phyloP scores from a whole-genome alignment of 208 protist species.

The Wallacemonas sp. region DNA sequence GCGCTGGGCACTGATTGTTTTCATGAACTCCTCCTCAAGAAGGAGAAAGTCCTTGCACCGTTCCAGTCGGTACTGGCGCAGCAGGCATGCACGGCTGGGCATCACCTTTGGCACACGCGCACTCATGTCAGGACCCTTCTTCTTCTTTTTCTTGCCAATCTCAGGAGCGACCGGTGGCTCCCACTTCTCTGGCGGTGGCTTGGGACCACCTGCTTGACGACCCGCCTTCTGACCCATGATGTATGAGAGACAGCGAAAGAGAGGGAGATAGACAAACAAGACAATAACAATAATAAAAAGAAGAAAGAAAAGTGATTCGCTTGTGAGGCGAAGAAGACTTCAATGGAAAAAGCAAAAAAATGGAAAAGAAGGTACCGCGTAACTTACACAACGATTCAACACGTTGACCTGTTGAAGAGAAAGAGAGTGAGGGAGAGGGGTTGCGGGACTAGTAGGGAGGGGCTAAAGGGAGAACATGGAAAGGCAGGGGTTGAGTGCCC shows the following conservation, averaged over 20 bases:
- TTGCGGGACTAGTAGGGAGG: too few species aligned
- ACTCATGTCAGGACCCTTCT: conserved; percentile 72
- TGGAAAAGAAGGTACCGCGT: too few species aligned
- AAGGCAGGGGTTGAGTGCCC: too few species aligned
- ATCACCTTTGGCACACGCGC: conserved; percentile 90
- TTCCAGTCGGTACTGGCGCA: conserved; percentile 97
- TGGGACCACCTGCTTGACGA: conserved; percentile 33
- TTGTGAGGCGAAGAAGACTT: too few species aligned
- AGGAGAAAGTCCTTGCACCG: conserved; percentile 99
- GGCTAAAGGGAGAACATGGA: too few species aligned
- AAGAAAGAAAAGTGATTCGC: too few species aligned
- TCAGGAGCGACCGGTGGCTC: conserved; percentile 94
- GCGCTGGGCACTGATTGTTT: conserved; percentile 75
- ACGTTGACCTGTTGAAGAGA: too few species aligned
- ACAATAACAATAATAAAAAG: conserved; percentile 8
- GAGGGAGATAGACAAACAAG: conserved; percentile 14
- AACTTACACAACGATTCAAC: too few species aligned
- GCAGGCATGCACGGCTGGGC: conserved; percentile 96
- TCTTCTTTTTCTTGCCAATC: conserved; percentile 92
- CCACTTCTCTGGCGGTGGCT: conserved; percentile 88
- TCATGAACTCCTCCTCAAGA: conserved; percentile 99
- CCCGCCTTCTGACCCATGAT: conserved; percentile 70
- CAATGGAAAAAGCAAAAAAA: too few species aligned
- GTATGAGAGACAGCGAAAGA: not conserved
- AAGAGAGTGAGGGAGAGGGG: too few species aligned